Evolutionary conservation across 768 basidiomycete species (phyloP).

Genomic region (Mycena haematopus): DNA sequence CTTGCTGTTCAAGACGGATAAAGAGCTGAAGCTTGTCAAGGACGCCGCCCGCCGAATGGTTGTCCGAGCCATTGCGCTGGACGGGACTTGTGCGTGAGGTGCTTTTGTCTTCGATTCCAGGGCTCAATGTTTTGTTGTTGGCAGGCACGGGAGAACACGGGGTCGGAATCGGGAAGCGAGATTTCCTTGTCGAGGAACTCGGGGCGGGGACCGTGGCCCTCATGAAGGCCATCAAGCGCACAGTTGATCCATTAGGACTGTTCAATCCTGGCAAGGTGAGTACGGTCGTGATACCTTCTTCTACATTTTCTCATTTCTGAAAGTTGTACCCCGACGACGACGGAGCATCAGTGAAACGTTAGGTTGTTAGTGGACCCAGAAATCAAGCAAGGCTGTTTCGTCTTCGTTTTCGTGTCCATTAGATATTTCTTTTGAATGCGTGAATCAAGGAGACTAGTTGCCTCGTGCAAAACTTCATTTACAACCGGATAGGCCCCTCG

Average conservation of each 20-base stretch:
- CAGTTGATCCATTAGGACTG: conserved; percentile 75
- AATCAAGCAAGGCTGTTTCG: too few species aligned
- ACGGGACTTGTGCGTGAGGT: conserved; percentile 69
- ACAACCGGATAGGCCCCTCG: too few species aligned
- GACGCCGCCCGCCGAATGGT: conserved; percentile 67
- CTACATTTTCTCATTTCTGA: not conserved
- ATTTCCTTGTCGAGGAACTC: conserved; percentile 81
- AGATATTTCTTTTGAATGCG: too few species aligned
- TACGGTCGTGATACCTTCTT: too few species aligned
- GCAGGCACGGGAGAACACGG: conserved; percentile 85
- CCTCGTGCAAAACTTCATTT: too few species aligned
- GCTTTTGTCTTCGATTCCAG: not conserved
- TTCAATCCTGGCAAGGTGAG: conserved; percentile 86
- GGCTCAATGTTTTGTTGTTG: not conserved
- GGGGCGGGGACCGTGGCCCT: conserved; percentile 82
- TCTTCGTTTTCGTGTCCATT: too few species aligned
- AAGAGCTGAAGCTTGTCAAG: conserved; percentile 51
- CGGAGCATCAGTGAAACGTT: too few species aligned
- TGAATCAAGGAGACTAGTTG: too few species aligned
- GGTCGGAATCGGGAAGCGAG: conserved; percentile 84
- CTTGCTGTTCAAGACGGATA: conserved; percentile 63
- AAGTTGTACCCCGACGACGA: conserved; percentile 5
- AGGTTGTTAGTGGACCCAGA: too few species aligned
- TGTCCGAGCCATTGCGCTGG: conserved; percentile 67
- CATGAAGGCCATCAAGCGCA: conserved; percentile 85